Evolutionary conservation across 345 rosid species (phyloP), one percentile per base, ranked within the genome.

Genomic region (Sapria himalayana): DNA sequence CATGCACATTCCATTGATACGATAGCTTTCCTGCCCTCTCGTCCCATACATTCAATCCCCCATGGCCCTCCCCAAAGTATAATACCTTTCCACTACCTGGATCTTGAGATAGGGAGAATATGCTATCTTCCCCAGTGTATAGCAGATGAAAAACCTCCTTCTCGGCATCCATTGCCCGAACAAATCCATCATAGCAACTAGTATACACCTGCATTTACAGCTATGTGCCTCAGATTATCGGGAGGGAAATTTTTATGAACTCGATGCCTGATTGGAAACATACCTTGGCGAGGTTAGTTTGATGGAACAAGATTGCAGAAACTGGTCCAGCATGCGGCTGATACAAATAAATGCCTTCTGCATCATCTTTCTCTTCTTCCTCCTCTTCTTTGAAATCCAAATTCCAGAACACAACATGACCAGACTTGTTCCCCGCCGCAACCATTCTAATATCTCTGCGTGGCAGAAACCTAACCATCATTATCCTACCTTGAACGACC

Each of bases 401-500:
- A 61, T 81, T 74, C 97, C 97, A 81, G 50, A 76, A 81, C 15
- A 70, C 69, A 25, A 81, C 49, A 46, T 81, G 47, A 19, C 97
- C 97, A 31, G 21, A 29, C 51, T 68, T 68, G 46, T 62, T 74
- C 25, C 97, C 97, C 0, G 67, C 89, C 13, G 61, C 73, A 62
- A 81, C 32, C 74, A 86, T 67, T 39, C 64, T 81, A 57, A 63
- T 39, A 61, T 64, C 51, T 27, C 41, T 48, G 29, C 66, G 45
- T 38, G 94, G 93, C 43, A 70, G 61, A 41, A 78, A 81, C 54
- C 59, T 72, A 29, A 72, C 73, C 34, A 39, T 40, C 55, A 59
- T 57, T 50, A 64, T 56, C 59, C 76, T 70, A 40, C 77, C 77
- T 2, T 74, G 66, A 29, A 76, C 46, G 43, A 89, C 51, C 48